Evolutionary conservation across 768 basidiomycete species (phyloP), one percentile per base, ranked within the genome.

Genomic region (Rhizopogon vesiculosus): DNA sequence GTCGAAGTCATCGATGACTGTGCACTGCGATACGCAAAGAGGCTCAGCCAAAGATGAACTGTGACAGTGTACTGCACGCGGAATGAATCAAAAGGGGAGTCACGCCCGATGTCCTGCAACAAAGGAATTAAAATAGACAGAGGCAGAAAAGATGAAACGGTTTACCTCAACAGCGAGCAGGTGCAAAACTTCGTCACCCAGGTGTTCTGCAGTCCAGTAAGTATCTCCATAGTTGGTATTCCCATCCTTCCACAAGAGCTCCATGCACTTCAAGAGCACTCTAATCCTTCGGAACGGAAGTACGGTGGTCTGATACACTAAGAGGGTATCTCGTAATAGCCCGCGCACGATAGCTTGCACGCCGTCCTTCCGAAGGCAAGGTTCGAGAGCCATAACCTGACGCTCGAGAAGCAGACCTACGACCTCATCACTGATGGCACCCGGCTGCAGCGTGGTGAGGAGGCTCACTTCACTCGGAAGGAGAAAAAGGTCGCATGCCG

Each of bases 1-100:
- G 76, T 62, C 0, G 68, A 54, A 53, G 71, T 75, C 64, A 82
- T 78, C 22, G 78, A 69, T 1, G 69, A 57, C 53, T 80, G 75
- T 8, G 67, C 71, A 5, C 71, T 74, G 13, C 82, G 79, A 68
- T 93, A 90, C 0, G 82, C 78, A 62, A 89, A 85, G 18, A 94
- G 71, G 0, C 86, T 83, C 44, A 83, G 71, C 84, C 86, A 89
- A 25, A 94, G 74, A 62, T 88, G 82, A 0, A 78, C 73, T 1
- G 77, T 69, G 1, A 81, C 76, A 29, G 72, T 76, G 61, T 86
- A 83, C 62, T 88, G 83, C 7, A 61, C 63, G 53, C 68, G 55
- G 53, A 72, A 70, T 3, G 49, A 55, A 0, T 56, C 56, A 1
- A 78, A 64, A 2, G 51, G 46, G 0, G 42, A 43, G 54, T 78